A percentile compares a stretch with the other conserved stretches of the same genome.
Evolutionary conservation across 2,329 filamentous ascomycete genomes (phyloP).

Genomic region (Microascus cirrosus): DNA sequence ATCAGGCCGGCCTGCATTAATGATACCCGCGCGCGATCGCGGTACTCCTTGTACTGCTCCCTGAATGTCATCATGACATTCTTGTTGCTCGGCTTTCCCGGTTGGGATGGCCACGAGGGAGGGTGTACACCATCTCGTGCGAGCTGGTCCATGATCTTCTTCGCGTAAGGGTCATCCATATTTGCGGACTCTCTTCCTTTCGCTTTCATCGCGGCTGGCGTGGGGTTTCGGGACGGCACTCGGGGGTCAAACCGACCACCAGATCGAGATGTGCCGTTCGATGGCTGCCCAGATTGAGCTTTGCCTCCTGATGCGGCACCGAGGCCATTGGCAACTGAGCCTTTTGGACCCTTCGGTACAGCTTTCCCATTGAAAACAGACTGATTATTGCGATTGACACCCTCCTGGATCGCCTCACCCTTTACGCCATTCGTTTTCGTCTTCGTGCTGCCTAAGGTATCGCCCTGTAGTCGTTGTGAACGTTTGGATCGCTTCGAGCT

Average conservation of each 20-base stretch:
- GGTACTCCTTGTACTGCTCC: conserved; percentile 44
- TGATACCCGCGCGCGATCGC: conserved; percentile 42
- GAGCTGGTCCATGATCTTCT: conserved; percentile 39
- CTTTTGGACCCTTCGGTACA: neutral
- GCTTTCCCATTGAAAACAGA: neutral
- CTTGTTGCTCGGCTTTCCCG: conserved; percentile 39
- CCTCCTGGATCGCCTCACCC: neutral
- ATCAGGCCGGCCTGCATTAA: conserved; percentile 49
- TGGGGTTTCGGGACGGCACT: neutral
- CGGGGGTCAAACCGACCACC: neutral
- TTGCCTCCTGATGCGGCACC: neutral
- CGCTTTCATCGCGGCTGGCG: neutral
- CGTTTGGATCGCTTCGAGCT: conserved; percentile 2
- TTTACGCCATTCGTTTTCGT: neutral
- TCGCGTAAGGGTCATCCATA: conserved; percentile 29
- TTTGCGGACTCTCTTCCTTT: conserved; percentile 6
- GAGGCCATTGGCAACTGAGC: neutral
- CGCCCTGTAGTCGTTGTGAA: neutral
- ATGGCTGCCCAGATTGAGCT: neutral
- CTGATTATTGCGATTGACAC: neutral
- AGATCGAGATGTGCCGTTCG: neutral
- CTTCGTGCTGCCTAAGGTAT: neutral
- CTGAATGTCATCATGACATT: conserved; percentile 42
- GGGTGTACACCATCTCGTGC: conserved; percentile 41
- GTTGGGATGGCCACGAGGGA: conserved; percentile 43